Conservation (phyloP, 192 early-diverging fungal genomes). For the Linnemannia hyalina region DNA sequence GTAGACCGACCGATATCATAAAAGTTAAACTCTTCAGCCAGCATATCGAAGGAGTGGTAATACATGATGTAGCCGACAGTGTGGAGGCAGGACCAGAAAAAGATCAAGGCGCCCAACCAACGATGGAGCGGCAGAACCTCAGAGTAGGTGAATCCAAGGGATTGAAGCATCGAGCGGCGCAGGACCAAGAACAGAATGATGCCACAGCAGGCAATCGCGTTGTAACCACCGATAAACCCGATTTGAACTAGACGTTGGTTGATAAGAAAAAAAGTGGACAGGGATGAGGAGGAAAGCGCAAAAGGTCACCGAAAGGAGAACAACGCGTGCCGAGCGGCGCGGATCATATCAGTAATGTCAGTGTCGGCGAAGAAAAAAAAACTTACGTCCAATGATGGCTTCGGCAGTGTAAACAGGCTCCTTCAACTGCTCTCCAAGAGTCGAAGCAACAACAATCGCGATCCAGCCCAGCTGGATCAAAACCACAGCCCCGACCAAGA, state of each 20-base stretch:
- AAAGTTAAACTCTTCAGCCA: slow-evolving; percentile 36
- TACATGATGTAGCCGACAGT: slow-evolving; percentile 47
- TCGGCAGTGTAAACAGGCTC: background rate
- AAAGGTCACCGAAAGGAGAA: background rate
- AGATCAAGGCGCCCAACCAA: slow-evolving; percentile 47
- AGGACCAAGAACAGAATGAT: slow-evolving; percentile 45
- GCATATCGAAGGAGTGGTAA: slow-evolving; percentile 2
- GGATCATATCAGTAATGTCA: background rate
- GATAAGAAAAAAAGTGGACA: background rate
- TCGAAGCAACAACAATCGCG: background rate
- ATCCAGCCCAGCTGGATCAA: slow-evolving; percentile 25
- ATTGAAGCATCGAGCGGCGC: slow-evolving; percentile 51
- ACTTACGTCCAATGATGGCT: slow-evolving; percentile 33
- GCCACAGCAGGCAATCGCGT: slow-evolving; percentile 24
- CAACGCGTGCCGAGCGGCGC: background rate
- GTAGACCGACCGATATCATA: slow-evolving; percentile 33
- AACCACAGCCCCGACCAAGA: slow-evolving; percentile 23
- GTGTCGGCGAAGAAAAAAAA: background rate
- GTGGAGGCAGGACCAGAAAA: slow-evolving; percentile 45
- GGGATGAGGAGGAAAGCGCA: background rate
- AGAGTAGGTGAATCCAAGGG: slow-evolving; percentile 46
- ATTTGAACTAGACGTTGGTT: slow-evolving; percentile 18
- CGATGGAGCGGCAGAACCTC: slow-evolving; percentile 51
- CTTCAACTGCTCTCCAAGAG: background rate
- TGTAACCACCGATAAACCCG: slow-evolving; percentile 24